Evolutionary conservation across 2,329 filamentous ascomycete genomes (phyloP).

Genomic region (Clonostachys rosea): DNA sequence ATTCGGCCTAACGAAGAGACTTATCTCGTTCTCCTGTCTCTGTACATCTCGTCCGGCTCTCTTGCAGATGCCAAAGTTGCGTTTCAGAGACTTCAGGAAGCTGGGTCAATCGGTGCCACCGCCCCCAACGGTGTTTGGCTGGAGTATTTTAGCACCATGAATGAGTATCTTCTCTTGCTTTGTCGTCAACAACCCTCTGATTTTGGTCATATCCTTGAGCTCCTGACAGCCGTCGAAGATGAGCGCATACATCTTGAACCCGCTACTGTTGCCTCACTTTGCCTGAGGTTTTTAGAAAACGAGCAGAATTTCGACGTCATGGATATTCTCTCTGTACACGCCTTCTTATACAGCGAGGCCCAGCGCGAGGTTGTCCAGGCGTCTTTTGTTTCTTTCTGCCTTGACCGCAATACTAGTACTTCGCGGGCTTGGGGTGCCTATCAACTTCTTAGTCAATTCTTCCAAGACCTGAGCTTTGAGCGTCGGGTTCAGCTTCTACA

Average conservation of each 20-base stretch:
- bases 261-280: slow-evolving; percentile 70
- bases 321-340: slow-evolving; percentile 74
- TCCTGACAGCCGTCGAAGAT: slow-evolving; percentile 70
- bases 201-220: slow-evolving; percentile 66
- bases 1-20: slow-evolving; percentile 67
- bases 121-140: slow-evolving; percentile 29
- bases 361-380: slow-evolving; percentile 65
- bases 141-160: slow-evolving; percentile 60
- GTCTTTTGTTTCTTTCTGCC: slow-evolving; percentile 63
- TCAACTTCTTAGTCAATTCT: slow-evolving; percentile 60
- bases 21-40: slow-evolving; percentile 69
- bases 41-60: slow-evolving; percentile 70
- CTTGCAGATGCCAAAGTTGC: slow-evolving; percentile 63
- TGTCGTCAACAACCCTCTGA: slow-evolving; percentile 56
- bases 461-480: slow-evolving; percentile 59
- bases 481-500: slow-evolving; percentile 73
- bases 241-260: slow-evolving; percentile 66
- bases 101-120: background rate
- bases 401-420: slow-evolving; percentile 57
- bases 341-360: slow-evolving; percentile 62
- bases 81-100: slow-evolving; percentile 36
- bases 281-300: slow-evolving; percentile 66
- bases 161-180: slow-evolving; percentile 67
- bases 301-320: slow-evolving; percentile 77
- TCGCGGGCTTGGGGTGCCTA: slow-evolving; percentile 62